These are phyloP conservation scores for Sarocladium strictum DNA, from an alignment of 2,329 filamentous ascomycete genomes.

Conservation along the genomic window DNA sequence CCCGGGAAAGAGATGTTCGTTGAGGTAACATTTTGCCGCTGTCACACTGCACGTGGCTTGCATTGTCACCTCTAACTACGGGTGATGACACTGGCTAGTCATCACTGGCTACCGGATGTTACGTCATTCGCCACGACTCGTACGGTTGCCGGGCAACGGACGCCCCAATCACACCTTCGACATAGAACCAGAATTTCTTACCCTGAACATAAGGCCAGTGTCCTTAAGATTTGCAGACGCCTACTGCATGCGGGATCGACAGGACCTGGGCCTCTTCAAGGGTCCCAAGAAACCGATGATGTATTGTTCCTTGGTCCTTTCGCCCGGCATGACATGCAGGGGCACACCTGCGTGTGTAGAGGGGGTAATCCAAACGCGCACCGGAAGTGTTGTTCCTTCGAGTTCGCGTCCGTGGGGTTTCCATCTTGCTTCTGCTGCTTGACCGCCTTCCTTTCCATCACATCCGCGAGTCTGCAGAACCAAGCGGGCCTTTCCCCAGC, in stretches of 20 bases:
- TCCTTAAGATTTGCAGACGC: too few species aligned
- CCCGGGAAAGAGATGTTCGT: too few species aligned
- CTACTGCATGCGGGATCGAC: not conserved
- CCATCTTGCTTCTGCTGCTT: not conserved
- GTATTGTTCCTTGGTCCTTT: not conserved
- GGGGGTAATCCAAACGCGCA: too few species aligned
- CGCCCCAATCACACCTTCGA: not conserved
- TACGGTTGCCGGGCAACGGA: not conserved
- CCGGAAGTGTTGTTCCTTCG: not conserved
- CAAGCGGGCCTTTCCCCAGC: not conserved
- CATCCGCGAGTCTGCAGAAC: not conserved
- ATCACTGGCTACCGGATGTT: too few species aligned
- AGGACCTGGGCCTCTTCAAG: not conserved
- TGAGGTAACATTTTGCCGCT: not conserved
- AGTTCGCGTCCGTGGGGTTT: conserved; percentile 2
- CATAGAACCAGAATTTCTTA: not conserved
- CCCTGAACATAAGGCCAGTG: not conserved
- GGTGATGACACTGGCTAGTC: not conserved
- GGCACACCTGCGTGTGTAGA: too few species aligned
- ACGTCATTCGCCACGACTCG: conserved; percentile 6
- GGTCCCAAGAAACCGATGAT: not conserved
- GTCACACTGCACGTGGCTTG: not conserved
- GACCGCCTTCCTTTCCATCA: not conserved
- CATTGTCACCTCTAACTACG: not conserved
- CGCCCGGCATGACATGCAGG: too few species aligned